Base-by-base conservation (phyloP, 192 early-diverging fungal species). In the Coemansia sp. region DNA sequence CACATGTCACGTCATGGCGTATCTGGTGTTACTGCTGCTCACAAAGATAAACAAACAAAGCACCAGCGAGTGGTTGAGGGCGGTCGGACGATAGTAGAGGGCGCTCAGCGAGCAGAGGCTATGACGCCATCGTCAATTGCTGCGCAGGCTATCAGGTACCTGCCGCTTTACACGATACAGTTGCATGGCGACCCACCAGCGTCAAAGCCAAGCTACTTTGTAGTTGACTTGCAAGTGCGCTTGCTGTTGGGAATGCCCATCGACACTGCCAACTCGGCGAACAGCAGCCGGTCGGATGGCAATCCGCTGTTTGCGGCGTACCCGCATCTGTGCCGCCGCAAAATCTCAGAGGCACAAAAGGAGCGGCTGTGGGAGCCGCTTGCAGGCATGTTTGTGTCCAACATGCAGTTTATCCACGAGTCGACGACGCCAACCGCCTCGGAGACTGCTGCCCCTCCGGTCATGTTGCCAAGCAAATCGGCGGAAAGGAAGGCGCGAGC, bases 161-260 rank as follows among this genome's bases (percentile, higher is more conserved):
- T 89, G 35, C 89, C 88, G 7, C 68, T 92, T 35, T 92, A 90
- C 59, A 92, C 90, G n/a, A 86, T 92, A 22, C 89, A 89, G 54
- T 74, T 90, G 25, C 71, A 63, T 29, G 56, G 68, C 15, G 84
- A 82, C 35, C 71, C 79, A 7, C 58, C 62, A 27, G 69, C 57
- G 4, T 74, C 72, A 8, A 76, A 67, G 25, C 80, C 79, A 37
- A 75, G 84, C 45, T 89, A 86, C 35, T 90, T 79, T 85, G 90
- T 90, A 1, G 87, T 90, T 12, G 89, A 92, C 68, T 66, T 88
- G 17, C 90, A 92, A 58, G 82, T 92, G 19, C 85, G 87, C 27
- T 58, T 90, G 6, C 71, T 92, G 24, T 62, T 92, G 19, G 86
- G 87, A 1, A 75, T 89, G 17, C 39, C 82, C 0, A 72, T 74